Evolutionary conservation across 2,329 filamentous ascomycete species (phyloP).

Genomic region (Cladophialophora immunda): DNA sequence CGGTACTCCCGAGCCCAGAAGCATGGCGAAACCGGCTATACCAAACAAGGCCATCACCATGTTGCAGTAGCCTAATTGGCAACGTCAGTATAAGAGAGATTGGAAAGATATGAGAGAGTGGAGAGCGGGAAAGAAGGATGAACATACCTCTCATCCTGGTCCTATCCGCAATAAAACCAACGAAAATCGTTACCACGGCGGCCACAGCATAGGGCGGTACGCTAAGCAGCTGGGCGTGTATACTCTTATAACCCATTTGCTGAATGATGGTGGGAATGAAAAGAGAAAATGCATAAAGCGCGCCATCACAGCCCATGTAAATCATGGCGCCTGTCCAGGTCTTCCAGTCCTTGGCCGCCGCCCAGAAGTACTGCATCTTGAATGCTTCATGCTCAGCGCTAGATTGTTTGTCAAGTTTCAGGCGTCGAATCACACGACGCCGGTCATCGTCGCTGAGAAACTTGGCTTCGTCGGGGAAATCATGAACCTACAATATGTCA

Average conservation of each 20-base stretch:
- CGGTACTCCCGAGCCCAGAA: slow-evolving; percentile 70
- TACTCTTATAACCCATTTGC: slow-evolving; percentile 66
- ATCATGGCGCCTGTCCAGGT: slow-evolving; percentile 78
- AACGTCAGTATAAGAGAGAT: not conserved
- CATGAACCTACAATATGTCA: slow-evolving; percentile 64
- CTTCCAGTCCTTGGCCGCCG: slow-evolving; percentile 82
- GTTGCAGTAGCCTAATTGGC: slow-evolving; percentile 79
- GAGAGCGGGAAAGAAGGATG: not conserved
- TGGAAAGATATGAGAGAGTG: not conserved
- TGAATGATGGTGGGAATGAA: slow-evolving; percentile 83
- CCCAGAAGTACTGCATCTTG: slow-evolving; percentile 75
- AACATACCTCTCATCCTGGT: slow-evolving; percentile 55
- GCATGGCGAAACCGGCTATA: slow-evolving; percentile 80
- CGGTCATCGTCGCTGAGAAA: slow-evolving; percentile 78
- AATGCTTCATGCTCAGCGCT: slow-evolving; percentile 80
- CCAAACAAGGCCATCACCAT: slow-evolving; percentile 74
- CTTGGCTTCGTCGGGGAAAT: slow-evolving; percentile 79
- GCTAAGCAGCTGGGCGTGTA: slow-evolving; percentile 74
- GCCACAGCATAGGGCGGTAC: slow-evolving; percentile 80
- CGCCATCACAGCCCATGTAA: slow-evolving; percentile 78
- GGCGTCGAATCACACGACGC: slow-evolving; percentile 73
- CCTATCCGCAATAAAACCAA: slow-evolving; percentile 80
- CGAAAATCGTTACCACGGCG: slow-evolving; percentile 69
- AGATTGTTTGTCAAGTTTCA: slow-evolving; percentile 75
- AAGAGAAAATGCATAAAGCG: slow-evolving; percentile 79